Conservation (phyloP, 345 rosid genomes). For the Linum lewisii region DNA sequence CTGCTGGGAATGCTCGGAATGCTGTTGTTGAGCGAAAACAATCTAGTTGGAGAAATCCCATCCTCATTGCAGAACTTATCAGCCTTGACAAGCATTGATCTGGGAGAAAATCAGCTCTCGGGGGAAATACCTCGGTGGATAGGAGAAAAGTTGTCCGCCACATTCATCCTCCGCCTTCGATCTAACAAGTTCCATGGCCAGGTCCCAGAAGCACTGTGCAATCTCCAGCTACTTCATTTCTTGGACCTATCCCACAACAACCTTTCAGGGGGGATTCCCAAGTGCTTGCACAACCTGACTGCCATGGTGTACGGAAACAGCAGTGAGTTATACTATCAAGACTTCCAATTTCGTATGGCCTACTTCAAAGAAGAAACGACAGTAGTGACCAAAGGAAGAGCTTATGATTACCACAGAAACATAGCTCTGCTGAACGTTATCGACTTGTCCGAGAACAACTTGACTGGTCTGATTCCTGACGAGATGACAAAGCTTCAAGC, state of each 20-base stretch:
- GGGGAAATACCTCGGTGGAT: slow-evolving; percentile 30
- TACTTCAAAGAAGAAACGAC: slow-evolving; percentile 3
- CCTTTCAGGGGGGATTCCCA: slow-evolving; percentile 13
- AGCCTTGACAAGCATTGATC: slow-evolving; percentile 28
- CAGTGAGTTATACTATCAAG: not conserved
- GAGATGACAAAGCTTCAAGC: slow-evolving; percentile 1
- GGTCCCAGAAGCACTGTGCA: slow-evolving; percentile 8
- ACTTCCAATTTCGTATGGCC: slow-evolving; percentile 5
- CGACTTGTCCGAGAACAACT: slow-evolving; percentile 10
- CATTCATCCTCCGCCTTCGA: slow-evolving; percentile 8
- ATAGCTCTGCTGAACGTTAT: slow-evolving; percentile 8
- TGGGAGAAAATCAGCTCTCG: slow-evolving; percentile 25
- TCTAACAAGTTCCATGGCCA: slow-evolving; percentile 11
- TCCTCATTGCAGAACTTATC: slow-evolving; percentile 14
- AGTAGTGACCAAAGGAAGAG: slow-evolving; percentile 14
- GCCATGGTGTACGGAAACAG: slow-evolving; percentile 5
- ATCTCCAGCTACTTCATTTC: slow-evolving; percentile 10
- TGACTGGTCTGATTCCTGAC: slow-evolving; percentile 10
- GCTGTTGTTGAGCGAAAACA: slow-evolving; percentile 13
- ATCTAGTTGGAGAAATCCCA: slow-evolving; percentile 11
- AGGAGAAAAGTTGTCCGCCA: slow-evolving; percentile 8
- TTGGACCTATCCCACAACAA: slow-evolving; percentile 11
- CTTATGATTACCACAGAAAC: not conserved
- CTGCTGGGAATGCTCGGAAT: slow-evolving; percentile 4
- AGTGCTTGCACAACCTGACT: slow-evolving; percentile 11